Base-by-base conservation (phyloP, 148 eudicot genomes). In the Nyssa sinensis region DNA sequence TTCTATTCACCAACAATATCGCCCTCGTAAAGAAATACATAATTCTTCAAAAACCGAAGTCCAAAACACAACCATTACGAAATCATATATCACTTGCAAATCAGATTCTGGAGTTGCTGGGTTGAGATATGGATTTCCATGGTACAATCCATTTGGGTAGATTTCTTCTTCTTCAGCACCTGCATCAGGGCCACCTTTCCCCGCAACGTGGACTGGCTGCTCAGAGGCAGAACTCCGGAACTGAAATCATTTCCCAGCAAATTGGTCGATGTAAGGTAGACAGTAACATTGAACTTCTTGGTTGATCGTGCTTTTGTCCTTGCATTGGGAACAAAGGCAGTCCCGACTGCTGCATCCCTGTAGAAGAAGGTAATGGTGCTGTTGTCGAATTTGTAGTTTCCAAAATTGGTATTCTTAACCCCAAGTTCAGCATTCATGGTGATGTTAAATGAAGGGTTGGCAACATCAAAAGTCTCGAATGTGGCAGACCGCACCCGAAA, bases 171-270 rank as follows among this genome's bases (percentile, higher is more conserved):
- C 71, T 74, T 79, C 31, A 74, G 1, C 19, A 70, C 66, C 47
- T 21, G 33, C 49, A 74, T n/a, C 53, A 79, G 8, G 23, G 39
- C 53, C 35, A 79, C 62, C 64, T 61, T 79, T 5, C 82, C 78
- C 6, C 27, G 74, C 82, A 79, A 30, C 10, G 2, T 57, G 0
- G 75, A 47, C 0, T 39, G 49, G 44, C 68, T 57, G 7, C 11
- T 70, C 32, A 79, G 11, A 2, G 41, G 44, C 78, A 79, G 63
- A 27, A 68, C 51, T 75, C 82, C 82, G 2, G 71, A 35, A 10
- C 4, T 19, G 1, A 79, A 29, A 69, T 74, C 78, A 3, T 30
- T 41, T 0, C 49, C 35, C 27, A 4, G 2, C 0, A 23, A 1
- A 17, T 61, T 49, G 11, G 21, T 23, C 13, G 76, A 62, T 1